Evolutionary conservation across 257 asterid species (phyloP), one percentile per base, ranked within the genome.

Genomic region (Capsicum baccatum): DNA sequence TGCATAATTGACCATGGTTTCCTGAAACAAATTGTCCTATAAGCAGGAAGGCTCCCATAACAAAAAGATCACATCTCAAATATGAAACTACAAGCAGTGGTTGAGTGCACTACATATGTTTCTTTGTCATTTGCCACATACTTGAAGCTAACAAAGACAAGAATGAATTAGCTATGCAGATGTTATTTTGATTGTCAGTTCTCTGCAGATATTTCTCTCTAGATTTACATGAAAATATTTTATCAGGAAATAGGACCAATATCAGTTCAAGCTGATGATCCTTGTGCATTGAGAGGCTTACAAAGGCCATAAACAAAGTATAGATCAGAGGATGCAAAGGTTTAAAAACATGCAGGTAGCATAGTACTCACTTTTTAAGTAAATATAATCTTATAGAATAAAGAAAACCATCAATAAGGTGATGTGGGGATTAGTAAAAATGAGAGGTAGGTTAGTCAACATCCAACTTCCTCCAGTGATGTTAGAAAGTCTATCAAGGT

Each of bases 1-100:
- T 52, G 63, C 81, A 52, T 52, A 76, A 76, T 52, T 52, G 81
- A 76, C 21, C 81, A 52, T 76, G 81, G 19, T 76, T 76, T 76
- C 59, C 81, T 76, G 63, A 50, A 76, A 76, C 15, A 76, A 50
- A 52, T 14, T 76, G 58, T 26, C 26, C 63, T 76, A 52, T 76
- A 74, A 74, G 21, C 12, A 26, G 48, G 63, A 76, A 52, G 80
- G 48, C 8, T 76, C 48, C 39, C 9, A 9, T 48, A 76, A 13
- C 48, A 50, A 76, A 74, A 76, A 52, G 48, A 76, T 5, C 81
- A 52, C 15, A 14, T 76, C 62, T 52, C 63, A 76, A 52, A 52
- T 76, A 76, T 26, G 47, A 5, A 17, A 52, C 52, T 76, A 50
- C 48, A 76, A 52, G 63, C 14, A 26, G 21, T 12, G 44, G 80